These are phyloP conservation scores for Cyathus striatus DNA, from an alignment of 768 basidiomycete species.

Conservation along the genomic window DNA sequence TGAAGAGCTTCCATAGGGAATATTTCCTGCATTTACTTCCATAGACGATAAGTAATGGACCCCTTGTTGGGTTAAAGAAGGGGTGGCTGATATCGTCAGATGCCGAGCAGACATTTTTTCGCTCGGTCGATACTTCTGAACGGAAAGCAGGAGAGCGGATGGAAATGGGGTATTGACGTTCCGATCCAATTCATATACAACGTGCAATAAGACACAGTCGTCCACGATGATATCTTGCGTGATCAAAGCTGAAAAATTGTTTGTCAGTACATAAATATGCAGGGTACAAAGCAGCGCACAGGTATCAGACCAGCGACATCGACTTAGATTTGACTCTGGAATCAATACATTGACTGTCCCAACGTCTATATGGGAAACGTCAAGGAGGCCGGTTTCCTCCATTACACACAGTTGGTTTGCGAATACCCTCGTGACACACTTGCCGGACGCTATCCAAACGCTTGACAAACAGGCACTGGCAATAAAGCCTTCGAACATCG, in stretches of 20 bases:
- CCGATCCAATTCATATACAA: conserved; percentile 68
- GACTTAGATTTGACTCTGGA: conserved; percentile 61
- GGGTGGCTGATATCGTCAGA: no score
- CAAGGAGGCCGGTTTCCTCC: conserved; percentile 49
- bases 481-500: conserved; percentile 60
- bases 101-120: not conserved
- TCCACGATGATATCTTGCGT: conserved; percentile 70
- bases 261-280: conserved; percentile 11
- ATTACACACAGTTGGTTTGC: conserved; percentile 44
- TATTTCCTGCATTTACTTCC: no score
- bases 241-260: conserved; percentile 43
- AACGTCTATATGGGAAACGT: conserved; percentile 40
- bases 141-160: conserved; percentile 54
- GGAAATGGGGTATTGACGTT: conserved; percentile 45
- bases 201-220: conserved; percentile 53
- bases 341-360: conserved; percentile 50
- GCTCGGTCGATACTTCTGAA: conserved; percentile 30
- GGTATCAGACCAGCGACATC: conserved; percentile 68
- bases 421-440: conserved; percentile 60
- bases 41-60: no score
- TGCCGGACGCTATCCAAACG: conserved; percentile 49
- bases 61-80: no score
- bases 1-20: no score
- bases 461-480: conserved; percentile 50
- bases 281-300: conserved; percentile 36